Evolutionary conservation across 768 basidiomycete species (phyloP), one percentile per base, ranked within the genome.

Genomic region (Cystobasidium ongulense): DNA sequence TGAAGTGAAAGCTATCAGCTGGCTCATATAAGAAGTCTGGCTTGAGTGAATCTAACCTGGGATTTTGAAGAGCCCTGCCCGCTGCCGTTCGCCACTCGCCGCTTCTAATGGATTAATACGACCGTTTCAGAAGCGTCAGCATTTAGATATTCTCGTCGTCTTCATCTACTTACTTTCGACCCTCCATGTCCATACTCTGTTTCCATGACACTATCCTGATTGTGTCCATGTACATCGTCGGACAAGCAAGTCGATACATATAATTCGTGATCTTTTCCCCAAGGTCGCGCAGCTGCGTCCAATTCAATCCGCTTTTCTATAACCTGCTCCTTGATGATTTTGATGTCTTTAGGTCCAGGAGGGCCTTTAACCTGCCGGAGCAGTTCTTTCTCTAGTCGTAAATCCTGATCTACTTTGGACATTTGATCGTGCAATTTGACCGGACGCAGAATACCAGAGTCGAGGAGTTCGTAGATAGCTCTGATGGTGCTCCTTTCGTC

Each of bases 401-500:
- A 4, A 54, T 71, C 68, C 43, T 71, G 68, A 41, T 71, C 68
- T 54, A 23, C 68, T 36, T 33, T n/a, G 10, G 68, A 59, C 7
- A 21, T 54, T 52, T 57, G 54, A 43, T 71, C 68, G 29, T 8
- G 23, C 17, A 15, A 7, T 1, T 33, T 59, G 31, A 71, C 68
- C 13, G 50, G 50, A 17, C 54, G 53, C 31, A 71, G 54, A 8
- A 43, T 52, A 7, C 68, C 68, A 57, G 68, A 46, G 23, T 71
- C 53, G 1, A 71, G 68, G 18, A 71, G 52, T 27, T 71, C 68
- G 53, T 71, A 71, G 35, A 71, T 46, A 36, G 53, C 68, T 46
- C 53, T 61, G 29, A 71, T 54, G n/a, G 53, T 71, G 11, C 25
- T 27, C 2, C 63, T 29, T 38, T 64, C 35, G 35, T 36, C 50